These are phyloP conservation scores for Ophioceras dolichostomum DNA, from an alignment of 2,329 filamentous ascomycete species.

Conservation along the genomic window DNA sequence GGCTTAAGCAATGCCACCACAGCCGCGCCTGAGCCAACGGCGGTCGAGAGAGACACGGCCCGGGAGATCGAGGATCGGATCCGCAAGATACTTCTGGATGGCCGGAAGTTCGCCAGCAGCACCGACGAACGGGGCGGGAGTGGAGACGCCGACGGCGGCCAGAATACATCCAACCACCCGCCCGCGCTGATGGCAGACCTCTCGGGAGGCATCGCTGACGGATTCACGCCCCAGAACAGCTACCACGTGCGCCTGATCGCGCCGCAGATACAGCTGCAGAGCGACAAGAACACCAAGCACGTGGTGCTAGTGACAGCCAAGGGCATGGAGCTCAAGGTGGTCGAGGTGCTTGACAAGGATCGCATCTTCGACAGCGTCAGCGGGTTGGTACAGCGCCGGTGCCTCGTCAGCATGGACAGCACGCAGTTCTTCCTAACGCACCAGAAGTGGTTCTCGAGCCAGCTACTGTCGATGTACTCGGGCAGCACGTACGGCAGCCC, in stretches of 20 bases:
- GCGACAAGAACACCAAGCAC: slow-evolving; percentile 93
- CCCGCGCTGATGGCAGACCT: slow-evolving; percentile 30
- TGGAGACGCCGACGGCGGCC: slow-evolving; percentile 7
- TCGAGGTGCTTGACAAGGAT: slow-evolving; percentile 96
- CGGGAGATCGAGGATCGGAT: slow-evolving; percentile 20
- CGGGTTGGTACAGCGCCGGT: slow-evolving; percentile 87
- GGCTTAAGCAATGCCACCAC: slow-evolving; percentile 53
- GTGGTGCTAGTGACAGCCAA: slow-evolving; percentile 96
- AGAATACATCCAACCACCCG: not conserved
- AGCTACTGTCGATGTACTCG: slow-evolving; percentile 83
- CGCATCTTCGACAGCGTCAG: slow-evolving; percentile 86
- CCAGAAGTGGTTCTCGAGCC: slow-evolving; percentile 76
- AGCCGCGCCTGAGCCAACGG: too few relatives aligned
- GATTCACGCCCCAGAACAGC: slow-evolving; percentile 83
- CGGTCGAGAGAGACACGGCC: too few relatives aligned
- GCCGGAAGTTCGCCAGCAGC: slow-evolving; percentile 14
- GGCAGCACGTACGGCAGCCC: slow-evolving; percentile 86
- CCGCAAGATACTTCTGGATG: slow-evolving; percentile 13
- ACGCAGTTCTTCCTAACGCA: slow-evolving; percentile 97
- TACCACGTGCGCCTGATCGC: slow-evolving; percentile 94
- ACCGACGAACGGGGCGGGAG: not conserved
- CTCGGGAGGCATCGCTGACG: slow-evolving; percentile 66
- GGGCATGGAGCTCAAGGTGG: slow-evolving; percentile 94
- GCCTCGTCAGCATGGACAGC: slow-evolving; percentile 92
- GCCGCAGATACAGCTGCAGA: slow-evolving; percentile 95